Conservation (phyloP, 768 basidiomycete species). For the Leccinum subtestaceum region DNA sequence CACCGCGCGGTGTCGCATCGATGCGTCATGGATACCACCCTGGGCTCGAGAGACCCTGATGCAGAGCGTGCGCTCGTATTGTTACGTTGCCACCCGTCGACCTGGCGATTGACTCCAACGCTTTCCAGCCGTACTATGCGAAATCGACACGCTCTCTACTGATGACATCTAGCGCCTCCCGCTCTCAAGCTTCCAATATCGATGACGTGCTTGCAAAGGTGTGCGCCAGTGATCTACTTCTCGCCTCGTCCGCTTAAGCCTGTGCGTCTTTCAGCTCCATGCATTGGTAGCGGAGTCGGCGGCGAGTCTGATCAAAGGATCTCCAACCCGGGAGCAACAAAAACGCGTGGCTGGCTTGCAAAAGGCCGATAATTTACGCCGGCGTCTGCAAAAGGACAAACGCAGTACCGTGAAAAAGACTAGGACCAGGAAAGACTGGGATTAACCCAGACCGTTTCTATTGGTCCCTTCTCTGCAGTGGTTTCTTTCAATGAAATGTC, state of each 20-base stretch:
- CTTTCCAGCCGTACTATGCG: conserved; percentile 56
- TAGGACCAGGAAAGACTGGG: conserved; percentile 30
- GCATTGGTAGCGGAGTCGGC: conserved; percentile 24
- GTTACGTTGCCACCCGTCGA: neutral
- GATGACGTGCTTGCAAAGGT: conserved; percentile 73
- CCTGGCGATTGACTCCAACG: neutral
- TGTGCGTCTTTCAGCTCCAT: conserved; percentile 23
- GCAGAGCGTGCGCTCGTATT: conserved; percentile 42
- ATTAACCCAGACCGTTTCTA: conserved; percentile 5
- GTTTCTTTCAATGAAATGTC: neutral
- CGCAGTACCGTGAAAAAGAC: conserved; percentile 25
- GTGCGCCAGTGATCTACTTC: neutral
- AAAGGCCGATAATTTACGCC: conserved; percentile 19
- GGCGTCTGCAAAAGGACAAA: conserved; percentile 27
- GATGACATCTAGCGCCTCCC: conserved; percentile 63
- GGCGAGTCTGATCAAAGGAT: conserved; percentile 19
- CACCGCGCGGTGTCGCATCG: conserved; percentile 56
- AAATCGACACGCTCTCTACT: conserved; percentile 67
- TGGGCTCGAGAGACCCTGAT: conserved; percentile 57
- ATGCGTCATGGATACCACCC: conserved; percentile 62
- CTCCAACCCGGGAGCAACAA: conserved; percentile 25
- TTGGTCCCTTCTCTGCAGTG: neutral
- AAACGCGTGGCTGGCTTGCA: conserved; percentile 24
- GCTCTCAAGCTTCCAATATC: conserved; percentile 77
- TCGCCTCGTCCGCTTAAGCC: neutral